A percentile compares a stretch with the other conserved stretches of the same genome.
Evolutionary conservation across 1,284 basidiomycete species (phyloP).

Genomic region (Ustilago xerochloae): DNA sequence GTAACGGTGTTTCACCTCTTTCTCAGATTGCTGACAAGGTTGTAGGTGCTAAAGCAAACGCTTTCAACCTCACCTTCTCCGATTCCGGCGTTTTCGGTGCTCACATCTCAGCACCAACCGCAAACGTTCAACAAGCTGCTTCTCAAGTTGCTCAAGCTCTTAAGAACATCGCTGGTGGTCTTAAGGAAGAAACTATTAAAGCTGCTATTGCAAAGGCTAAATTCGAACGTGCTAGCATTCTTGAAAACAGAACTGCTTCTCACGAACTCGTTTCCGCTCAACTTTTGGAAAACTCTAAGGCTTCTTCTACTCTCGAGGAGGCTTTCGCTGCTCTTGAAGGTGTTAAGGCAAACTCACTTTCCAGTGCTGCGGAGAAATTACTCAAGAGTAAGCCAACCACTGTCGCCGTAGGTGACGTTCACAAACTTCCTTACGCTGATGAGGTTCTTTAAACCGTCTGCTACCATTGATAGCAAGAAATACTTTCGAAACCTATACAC

Average conservation of each 20-base stretch:
- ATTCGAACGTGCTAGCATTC: slow-evolving; percentile 55
- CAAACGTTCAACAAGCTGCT: slow-evolving; percentile 53
- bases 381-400: slow-evolving; percentile 67
- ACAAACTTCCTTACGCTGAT: slow-evolving; percentile 65
- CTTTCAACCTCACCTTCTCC: slow-evolving; percentile 64
- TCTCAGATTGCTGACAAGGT: slow-evolving; percentile 45
- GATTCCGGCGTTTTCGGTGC: slow-evolving; percentile 65
- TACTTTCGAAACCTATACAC: not conserved
- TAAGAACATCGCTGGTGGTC: slow-evolving; percentile 56
- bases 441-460: slow-evolving; percentile 62
- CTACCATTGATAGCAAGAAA: too few relatives aligned
- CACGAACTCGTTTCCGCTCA: slow-evolving; percentile 58
- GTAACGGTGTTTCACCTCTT: slow-evolving; percentile 59
- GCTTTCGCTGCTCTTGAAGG: slow-evolving; percentile 53
- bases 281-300: slow-evolving; percentile 52
- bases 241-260: slow-evolving; percentile 54
- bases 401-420: slow-evolving; percentile 64
- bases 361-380: slow-evolving; percentile 53
- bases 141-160: slow-evolving; percentile 54
- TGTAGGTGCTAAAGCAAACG: slow-evolving; percentile 49
- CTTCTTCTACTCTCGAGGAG: slow-evolving; percentile 47
- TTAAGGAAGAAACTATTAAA: slow-evolving; percentile 53
- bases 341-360: slow-evolving; percentile 53
- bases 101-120: slow-evolving; percentile 59
- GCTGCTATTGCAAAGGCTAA: slow-evolving; percentile 65